Evolutionary conservation across 345 rosid species (phyloP).

Genomic region (Capsella bursapastoris): DNA sequence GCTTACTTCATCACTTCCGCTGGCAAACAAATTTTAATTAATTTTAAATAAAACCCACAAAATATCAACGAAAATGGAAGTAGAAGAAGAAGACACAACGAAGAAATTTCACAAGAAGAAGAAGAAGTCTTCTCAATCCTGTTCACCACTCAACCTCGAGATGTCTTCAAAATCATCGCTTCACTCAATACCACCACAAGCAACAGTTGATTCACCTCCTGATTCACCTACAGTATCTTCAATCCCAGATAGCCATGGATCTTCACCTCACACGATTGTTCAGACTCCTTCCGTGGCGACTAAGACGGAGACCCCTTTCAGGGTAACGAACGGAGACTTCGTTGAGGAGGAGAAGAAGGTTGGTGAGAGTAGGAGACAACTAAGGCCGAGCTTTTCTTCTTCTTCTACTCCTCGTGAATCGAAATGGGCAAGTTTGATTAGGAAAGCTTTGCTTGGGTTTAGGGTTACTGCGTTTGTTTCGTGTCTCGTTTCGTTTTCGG

Average conservation of each 20-base stretch:
- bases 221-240: slow-evolving; percentile 52
- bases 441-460: slow-evolving; percentile 55
- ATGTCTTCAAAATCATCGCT: slow-evolving; percentile 45
- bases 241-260: slow-evolving; percentile 52
- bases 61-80: slow-evolving; percentile 34
- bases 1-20: slow-evolving; percentile 30
- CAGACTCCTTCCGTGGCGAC: slow-evolving; percentile 34
- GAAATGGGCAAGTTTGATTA: slow-evolving; percentile 52
- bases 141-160: background rate
- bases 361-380: slow-evolving; percentile 44
- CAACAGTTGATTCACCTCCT: slow-evolving; percentile 39
- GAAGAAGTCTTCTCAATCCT: background rate
- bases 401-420: slow-evolving; percentile 53
- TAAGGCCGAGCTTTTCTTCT: slow-evolving; percentile 48
- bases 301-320: slow-evolving; percentile 44
- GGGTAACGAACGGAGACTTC: slow-evolving; percentile 31
- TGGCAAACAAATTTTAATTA: background rate
- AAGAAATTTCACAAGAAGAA: slow-evolving; percentile 14
- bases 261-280: slow-evolving; percentile 47
- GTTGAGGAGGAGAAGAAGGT: slow-evolving; percentile 39
- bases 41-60: background rate
- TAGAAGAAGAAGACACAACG: slow-evolving; percentile 7
- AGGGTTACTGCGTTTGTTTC: slow-evolving; percentile 67
- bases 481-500: slow-evolving; percentile 72
- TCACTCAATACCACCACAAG: slow-evolving; percentile 47